These are phyloP conservation scores for Boletus tylopilopsis DNA, from an alignment of 768 basidiomycete genomes.

Conservation along the genomic window DNA sequence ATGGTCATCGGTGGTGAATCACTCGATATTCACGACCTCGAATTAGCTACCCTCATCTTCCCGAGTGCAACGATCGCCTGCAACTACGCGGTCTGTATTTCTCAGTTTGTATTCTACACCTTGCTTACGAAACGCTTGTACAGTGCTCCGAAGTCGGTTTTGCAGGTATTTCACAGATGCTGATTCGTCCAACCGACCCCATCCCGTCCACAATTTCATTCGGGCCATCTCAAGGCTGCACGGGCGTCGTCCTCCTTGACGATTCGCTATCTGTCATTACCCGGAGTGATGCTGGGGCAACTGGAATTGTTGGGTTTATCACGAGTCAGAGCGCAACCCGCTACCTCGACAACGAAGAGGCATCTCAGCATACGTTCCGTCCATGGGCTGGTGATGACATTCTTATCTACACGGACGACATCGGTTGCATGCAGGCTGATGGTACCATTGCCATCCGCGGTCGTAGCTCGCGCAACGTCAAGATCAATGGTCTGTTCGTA, in stretches of 20 bases:
- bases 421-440: conserved; percentile 16
- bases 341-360: conserved; percentile 13
- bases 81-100: conserved; percentile 12
- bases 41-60: conserved; percentile 10
- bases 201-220: conserved; percentile 12
- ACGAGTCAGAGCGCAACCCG: conserved; percentile 11
- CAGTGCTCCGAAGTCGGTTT: conserved; percentile 16
- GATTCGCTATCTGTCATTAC: conserved; percentile 12
- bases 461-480: conserved; percentile 15
- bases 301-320: conserved; percentile 9
- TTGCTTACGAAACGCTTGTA: not conserved
- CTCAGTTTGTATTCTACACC: not conserved
- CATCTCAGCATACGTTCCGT: conserved; percentile 14
- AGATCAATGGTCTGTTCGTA: conserved; percentile 14
- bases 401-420: conserved; percentile 13
- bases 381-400: conserved; percentile 11
- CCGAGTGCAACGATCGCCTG: conserved; percentile 12
- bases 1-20: conserved; percentile 15
- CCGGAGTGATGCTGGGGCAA: not conserved
- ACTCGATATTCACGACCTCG: conserved; percentile 8
- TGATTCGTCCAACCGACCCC: conserved; percentile 11
- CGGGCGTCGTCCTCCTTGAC: conserved; percentile 11
- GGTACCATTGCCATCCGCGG: conserved; percentile 13
- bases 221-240: conserved; percentile 8
- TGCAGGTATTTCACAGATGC: conserved; percentile 14